Percentiles rank a stretch among this genome's conserved stretches.
Evolutionary conservation across 2,329 filamentous ascomycete species (phyloP).

Genomic region (Alternaria sp.): DNA sequence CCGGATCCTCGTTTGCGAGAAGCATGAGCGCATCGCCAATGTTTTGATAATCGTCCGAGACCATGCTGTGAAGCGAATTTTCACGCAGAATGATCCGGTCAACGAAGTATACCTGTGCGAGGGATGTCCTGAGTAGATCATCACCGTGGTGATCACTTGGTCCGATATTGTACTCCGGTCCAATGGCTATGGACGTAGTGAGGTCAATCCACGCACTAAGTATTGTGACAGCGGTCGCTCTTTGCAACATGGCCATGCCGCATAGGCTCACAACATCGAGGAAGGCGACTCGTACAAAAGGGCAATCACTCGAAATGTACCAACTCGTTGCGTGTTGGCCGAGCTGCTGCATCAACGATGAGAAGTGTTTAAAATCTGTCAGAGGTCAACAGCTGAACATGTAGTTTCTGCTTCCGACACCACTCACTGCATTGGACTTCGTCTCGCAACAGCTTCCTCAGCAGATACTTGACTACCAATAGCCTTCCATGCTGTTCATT

Average conservation of each 20-base stretch:
- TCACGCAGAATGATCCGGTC: conserved; percentile 33
- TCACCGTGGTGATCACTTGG: conserved; percentile 13
- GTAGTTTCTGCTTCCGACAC: not conserved
- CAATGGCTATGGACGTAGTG: conserved; percentile 23
- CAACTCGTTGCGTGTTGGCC: conserved; percentile 15
- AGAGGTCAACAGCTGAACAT: not conserved
- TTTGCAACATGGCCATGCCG: conserved; percentile 28
- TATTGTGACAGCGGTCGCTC: conserved; percentile 21
- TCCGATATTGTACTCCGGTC: conserved; percentile 24
- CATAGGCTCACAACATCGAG: conserved; percentile 44
- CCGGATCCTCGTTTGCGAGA: conserved; percentile 29
- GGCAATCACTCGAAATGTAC: conserved; percentile 32
- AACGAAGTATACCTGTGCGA: conserved; percentile 32
- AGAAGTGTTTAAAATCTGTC: conserved; percentile 23
- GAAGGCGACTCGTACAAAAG: conserved; percentile 44
- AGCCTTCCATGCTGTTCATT: conserved; percentile 43
- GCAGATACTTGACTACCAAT: conserved; percentile 40
- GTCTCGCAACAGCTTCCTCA: conserved; percentile 29
- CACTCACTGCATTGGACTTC: conserved; percentile 17
- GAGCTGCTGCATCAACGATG: conserved; percentile 27
- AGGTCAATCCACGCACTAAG: conserved; percentile 30
- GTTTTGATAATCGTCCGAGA: conserved; percentile 25
- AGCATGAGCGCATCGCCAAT: conserved; percentile 32
- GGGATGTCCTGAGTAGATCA: conserved; percentile 25
- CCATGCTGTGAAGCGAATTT: conserved; percentile 10